Evolutionary conservation across 495 filamentous ascomycete species (phyloP), one percentile per base, ranked within the genome.

Genomic region (Penicillium taxi): DNA sequence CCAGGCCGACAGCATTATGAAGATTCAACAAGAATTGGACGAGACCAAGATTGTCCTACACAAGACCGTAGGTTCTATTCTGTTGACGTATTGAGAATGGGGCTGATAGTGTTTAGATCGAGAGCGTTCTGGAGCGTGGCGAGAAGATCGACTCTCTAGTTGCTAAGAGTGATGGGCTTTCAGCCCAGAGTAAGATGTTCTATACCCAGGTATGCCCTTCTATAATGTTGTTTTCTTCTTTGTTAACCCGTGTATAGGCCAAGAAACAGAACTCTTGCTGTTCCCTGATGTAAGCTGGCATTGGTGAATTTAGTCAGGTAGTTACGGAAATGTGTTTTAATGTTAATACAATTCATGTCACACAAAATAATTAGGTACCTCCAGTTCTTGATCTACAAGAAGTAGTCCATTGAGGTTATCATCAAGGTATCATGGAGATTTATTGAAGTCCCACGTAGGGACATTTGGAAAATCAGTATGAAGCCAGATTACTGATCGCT

Each of bases 221-320:
- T n/a, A 3, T 18, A 4, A 26, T 5, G 20, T 4, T 11, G 6
- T 18, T 9, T 7, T 22, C 1, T n/a, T 4, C 31, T 35, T 14
- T 21, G 17, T 29, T 9, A 21, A 21, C 6, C 30, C 65, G 50
- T 52, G 14, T n/a, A 46, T 55, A 84, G 77, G 84, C 89, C 44
- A 94, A 95, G 73, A 93, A 95, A 63, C 90, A 95, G 59, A 96
- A 95, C 67, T 88, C 84, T 20, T 96, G 90, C 74, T 93, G 88
- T 60, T 50, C 82, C 28, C 55, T 94, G 31, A 89, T 89, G 81
- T 94, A 47, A 41, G 26, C 14, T 26, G 22, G 11, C 6, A 32
- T 38, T 12, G 24, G 9, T 27, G 12, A 11, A n/a, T n/a, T n/a
- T n/a, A n/a, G n/a, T n/a, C n/a, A n/a, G n/a, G n/a, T n/a, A n/a